Evolutionary conservation across 2,329 filamentous ascomycete species (phyloP).

Genomic region (Fusarium drepaniforme): DNA sequence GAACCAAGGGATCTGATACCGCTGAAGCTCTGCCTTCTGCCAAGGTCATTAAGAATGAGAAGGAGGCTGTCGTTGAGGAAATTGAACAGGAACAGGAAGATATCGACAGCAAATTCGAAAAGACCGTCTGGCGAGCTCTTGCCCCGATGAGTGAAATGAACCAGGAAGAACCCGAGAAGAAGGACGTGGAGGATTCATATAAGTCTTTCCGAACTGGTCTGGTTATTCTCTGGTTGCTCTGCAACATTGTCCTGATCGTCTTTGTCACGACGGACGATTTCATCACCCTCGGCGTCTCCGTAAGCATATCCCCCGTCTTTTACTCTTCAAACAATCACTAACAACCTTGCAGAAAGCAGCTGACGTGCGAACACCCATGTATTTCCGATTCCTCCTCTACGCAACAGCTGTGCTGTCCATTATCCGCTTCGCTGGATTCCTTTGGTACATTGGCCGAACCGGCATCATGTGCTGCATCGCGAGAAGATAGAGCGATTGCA

Average conservation of each 20-base stretch:
- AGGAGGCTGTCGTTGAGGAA: conserved; percentile 40
- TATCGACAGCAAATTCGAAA: conserved; percentile 42
- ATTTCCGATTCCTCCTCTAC: conserved; percentile 40
- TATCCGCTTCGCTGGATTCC: conserved; percentile 40
- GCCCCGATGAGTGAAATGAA: conserved; percentile 38
- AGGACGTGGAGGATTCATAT: conserved; percentile 40
- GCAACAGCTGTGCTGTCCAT: conserved; percentile 40
- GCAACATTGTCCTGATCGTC: conserved; percentile 41
- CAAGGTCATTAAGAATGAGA: conserved; percentile 36
- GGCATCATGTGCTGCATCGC: conserved; percentile 43
- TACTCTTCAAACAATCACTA: conserved; percentile 4
- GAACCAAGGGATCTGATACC: conserved; percentile 40
- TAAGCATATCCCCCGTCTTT: conserved; percentile 10
- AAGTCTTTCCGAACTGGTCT: conserved; percentile 43
- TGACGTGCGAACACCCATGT: conserved; percentile 34
- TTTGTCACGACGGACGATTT: conserved; percentile 42
- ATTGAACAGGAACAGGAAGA: conserved; percentile 41
- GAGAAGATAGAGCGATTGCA: conserved; percentile 22
- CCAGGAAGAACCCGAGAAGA: conserved; percentile 37
- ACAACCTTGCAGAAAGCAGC: conserved; percentile 29
- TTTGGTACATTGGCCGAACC: conserved; percentile 42
- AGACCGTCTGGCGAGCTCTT: conserved; percentile 40
- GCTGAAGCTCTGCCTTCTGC: conserved; percentile 38
- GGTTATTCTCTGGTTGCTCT: conserved; percentile 41
- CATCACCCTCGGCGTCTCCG: conserved; percentile 34